Evolutionary conservation across 1,139 yeast species (phyloP), one percentile per base, ranked within the genome.

Genomic region (Wickerhamomyces sp.): DNA sequence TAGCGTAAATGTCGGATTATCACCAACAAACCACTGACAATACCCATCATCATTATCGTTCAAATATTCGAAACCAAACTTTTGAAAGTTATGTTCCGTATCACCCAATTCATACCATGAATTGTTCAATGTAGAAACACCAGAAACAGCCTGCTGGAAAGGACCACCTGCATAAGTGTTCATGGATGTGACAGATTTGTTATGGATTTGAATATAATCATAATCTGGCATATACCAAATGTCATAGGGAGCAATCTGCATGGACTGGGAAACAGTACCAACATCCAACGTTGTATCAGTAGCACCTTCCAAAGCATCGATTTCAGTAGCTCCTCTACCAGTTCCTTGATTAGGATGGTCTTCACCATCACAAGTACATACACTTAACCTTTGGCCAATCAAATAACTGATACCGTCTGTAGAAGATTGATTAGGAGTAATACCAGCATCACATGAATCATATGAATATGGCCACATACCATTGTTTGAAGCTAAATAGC

Each of bases 391-490:
- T 64, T 86, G 95, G 20, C 96, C 96, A 1, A 88, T 87, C 31
- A 87, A 65, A 54, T 75, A 82, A 10, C 87, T 80, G 36, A 86
- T 73, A 33, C 96, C 96, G 62, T 86, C 95, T 1, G 83, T 70
- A 0, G 88, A 74, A 13, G 89, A 80, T 63, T 87, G 95, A 58
- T 87, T 87, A n/a, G 95, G 82, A 9, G 95, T 85, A 45, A 86
- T 86, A 46, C 95, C 95, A 6, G 86, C 86, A 67, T 87, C 95
- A 65, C 95, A 87, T 16, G 75, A 63, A 31, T 79, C 77, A 58
- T 87, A 87, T n/a, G 88, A 70, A 55, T 86, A 87, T 3, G 95
- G 95, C 96, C 95, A 87, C 13, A 84, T 81, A 32, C 95, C 95
- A 33, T 85, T 92, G 4, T 95, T 76, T 8, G 87, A 63, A 4